phyloP scores from a whole-genome alignment of 257 asterid species.

The Nicotiana benthamiana region DNA sequence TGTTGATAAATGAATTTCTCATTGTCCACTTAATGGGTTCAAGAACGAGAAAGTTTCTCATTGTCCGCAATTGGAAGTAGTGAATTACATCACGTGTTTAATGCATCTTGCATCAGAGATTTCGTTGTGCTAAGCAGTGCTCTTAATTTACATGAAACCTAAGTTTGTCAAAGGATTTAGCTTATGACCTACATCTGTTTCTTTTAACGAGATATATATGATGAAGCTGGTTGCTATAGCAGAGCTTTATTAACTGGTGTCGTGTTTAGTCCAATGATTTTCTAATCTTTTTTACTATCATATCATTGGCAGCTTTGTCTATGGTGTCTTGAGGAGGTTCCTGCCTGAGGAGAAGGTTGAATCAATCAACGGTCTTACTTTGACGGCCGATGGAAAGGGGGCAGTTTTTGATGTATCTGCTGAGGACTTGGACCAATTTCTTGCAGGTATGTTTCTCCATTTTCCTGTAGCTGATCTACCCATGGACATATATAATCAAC shows the following conservation, averaged over 20 bases:
- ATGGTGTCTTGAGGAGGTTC: slow-evolving; percentile 62
- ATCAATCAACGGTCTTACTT: slow-evolving; percentile 74
- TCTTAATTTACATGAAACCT: not conserved
- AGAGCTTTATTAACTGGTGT: not conserved
- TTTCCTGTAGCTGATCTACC: not conserved
- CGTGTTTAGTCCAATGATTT: not conserved
- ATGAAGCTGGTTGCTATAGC: not conserved
- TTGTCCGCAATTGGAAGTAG: not conserved
- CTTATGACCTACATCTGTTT: not conserved
- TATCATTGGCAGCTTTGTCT: slow-evolving; percentile 45
- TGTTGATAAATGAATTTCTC: not conserved
- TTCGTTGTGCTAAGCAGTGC: not conserved
- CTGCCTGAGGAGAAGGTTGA: slow-evolving; percentile 85
- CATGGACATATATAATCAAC: not conserved
- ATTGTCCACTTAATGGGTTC: not conserved
- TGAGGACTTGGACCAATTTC: slow-evolving; percentile 56
- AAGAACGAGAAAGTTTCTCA: not conserved
- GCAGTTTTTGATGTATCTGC: slow-evolving; percentile 84
- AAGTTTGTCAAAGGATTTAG: not conserved
- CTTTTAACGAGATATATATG: not conserved
- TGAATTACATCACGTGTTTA: not conserved
- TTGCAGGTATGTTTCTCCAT: slow-evolving; percentile 44
- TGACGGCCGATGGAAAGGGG: slow-evolving; percentile 88
- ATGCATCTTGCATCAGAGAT: not conserved
- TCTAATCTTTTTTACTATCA: not conserved